These are phyloP conservation scores for Trichoderma lentiforme DNA, from an alignment of 2,329 filamentous ascomycete genomes.

Conservation along the genomic window DNA sequence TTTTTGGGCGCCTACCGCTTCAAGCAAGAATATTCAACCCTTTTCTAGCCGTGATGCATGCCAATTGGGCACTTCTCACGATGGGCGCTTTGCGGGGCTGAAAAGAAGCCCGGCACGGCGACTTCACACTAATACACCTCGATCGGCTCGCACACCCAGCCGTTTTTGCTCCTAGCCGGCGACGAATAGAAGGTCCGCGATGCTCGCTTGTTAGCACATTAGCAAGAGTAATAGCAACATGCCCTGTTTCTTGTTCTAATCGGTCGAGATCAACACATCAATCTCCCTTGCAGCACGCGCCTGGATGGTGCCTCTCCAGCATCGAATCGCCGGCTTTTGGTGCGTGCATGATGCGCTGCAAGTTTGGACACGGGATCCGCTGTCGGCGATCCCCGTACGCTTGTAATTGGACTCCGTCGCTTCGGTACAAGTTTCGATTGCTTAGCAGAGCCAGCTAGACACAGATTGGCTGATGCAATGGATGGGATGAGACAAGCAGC, in stretches of 20 bases:
- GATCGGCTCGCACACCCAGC: neutral
- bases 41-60: neutral
- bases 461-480: neutral
- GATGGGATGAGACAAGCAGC: neutral
- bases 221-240: neutral
- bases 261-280: neutral
- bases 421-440: neutral
- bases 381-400: neutral
- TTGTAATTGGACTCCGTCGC: conserved; percentile 9
- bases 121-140: neutral
- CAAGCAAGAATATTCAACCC: neutral
- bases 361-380: neutral
- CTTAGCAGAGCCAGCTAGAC: neutral
- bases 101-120: neutral
- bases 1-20: conserved; percentile 7
- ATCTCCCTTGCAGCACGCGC: neutral
- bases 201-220: neutral
- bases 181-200: neutral
- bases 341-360: neutral
- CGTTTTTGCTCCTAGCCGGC: no score
- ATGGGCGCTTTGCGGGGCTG: conserved; percentile 1
- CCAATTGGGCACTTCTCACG: neutral
- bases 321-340: neutral
- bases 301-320: neutral
- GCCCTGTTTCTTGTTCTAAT: neutral